A percentile compares a stretch with the other conserved stretches of the same genome.
Evolutionary conservation across 139 green algal species (phyloP).

Genomic region (Micractinium sp.): DNA sequence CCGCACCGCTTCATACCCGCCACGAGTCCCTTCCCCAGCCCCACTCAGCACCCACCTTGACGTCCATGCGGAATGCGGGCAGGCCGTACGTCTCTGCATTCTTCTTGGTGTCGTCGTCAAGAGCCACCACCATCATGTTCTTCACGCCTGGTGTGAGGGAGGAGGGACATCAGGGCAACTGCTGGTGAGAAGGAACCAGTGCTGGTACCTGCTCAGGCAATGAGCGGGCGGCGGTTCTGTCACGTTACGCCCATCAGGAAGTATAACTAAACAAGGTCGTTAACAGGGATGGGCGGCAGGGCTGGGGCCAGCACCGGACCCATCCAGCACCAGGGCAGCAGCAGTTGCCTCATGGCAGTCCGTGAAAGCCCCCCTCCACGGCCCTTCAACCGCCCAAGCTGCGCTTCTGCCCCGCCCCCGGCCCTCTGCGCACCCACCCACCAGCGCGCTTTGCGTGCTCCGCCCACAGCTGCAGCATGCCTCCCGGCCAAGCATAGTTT

Average conservation of each 20-base stretch:
- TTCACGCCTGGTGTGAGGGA: slow-evolving; percentile 49
- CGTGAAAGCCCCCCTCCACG: background rate
- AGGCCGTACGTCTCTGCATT: slow-evolving; percentile 50
- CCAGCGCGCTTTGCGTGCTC: slow-evolving; percentile 34
- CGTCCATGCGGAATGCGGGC: slow-evolving; percentile 45
- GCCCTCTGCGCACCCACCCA: background rate
- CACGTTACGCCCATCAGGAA: too few species aligned
- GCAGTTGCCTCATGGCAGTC: background rate
- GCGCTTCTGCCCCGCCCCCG: too few species aligned
- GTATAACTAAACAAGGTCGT: too few species aligned
- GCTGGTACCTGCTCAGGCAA: too few species aligned
- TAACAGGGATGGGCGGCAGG: background rate
- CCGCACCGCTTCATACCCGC: background rate
- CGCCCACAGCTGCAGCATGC: slow-evolving; percentile 78
- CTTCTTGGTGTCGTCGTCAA: slow-evolving; percentile 71
- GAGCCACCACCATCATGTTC: slow-evolving; percentile 79
- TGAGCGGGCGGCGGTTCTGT: background rate
- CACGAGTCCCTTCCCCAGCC: background rate
- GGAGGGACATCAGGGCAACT: background rate
- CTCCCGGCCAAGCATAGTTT: slow-evolving; percentile 55
- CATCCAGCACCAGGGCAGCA: background rate
- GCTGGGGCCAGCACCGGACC: background rate
- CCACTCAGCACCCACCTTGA: slow-evolving; percentile 27
- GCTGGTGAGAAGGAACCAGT: background rate
- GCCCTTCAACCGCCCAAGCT: background rate